phyloP scores from a whole-genome alignment of 176 grass and related monocot species.

The Echinochloa phyllopogon region DNA sequence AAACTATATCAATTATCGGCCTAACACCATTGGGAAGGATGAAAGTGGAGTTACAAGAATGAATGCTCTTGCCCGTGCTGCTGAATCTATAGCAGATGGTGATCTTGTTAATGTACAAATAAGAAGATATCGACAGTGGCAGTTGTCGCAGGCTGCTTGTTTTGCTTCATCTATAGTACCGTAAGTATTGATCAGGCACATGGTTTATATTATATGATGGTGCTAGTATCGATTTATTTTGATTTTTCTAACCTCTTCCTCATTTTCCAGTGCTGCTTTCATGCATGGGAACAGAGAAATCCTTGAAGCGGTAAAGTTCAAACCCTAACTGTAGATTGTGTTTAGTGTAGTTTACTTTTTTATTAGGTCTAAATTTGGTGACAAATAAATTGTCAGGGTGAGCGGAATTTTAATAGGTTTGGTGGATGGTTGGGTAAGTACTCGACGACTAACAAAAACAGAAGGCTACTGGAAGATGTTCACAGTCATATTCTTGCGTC shows the following conservation, averaged over 20 bases:
- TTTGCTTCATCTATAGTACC: constrained; percentile 94
- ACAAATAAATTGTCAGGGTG: constrained; percentile 66
- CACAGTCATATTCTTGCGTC: constrained; percentile 97
- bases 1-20: constrained; percentile 99
- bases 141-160: constrained; percentile 89
- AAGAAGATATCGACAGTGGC: constrained; percentile 98
- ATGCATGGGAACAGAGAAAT: constrained; percentile 94
- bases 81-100: constrained; percentile 84
- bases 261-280: constrained; percentile 73
- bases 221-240: constrained; percentile 26
- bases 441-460: constrained; percentile 93
- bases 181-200: constrained; percentile 61
- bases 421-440: constrained; percentile 99
- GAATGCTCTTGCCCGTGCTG: constrained; percentile 75
- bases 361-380: constrained; percentile 38
- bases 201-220: not conserved
- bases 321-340: constrained; percentile 34
- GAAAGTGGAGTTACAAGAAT: constrained; percentile 97
- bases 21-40: constrained; percentile 75
- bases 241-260: constrained; percentile 41
- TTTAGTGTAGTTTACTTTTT: constrained; percentile 40
- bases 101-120: constrained; percentile 99
- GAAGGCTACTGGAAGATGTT: constrained; percentile 88
- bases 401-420: constrained; percentile 98
- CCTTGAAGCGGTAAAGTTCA: constrained; percentile 78